A percentile compares a stretch with the other conserved stretches of the same genome.
phyloP scores from a whole-genome alignment of 805 yeast species.

The Pichia heedii region DNA sequence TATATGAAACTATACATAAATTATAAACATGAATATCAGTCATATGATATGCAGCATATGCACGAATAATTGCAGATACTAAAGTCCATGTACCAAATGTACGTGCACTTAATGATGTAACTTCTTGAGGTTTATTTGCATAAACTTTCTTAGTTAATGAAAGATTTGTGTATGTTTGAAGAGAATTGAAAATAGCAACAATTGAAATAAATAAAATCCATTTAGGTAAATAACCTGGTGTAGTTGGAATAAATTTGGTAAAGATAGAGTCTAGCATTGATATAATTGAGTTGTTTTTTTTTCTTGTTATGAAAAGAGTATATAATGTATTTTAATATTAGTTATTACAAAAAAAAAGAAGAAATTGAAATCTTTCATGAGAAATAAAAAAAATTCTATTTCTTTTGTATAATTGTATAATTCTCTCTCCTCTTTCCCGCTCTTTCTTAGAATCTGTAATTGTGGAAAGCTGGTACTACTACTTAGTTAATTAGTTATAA shows the following conservation, averaged over 20 bases:
- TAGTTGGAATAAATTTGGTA: constrained; percentile 28
- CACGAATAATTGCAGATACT: constrained; percentile 72
- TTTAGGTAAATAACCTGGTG: constrained; percentile 59
- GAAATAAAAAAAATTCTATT: no score
- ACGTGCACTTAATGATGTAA: constrained; percentile 67
- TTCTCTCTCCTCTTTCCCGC: no score
- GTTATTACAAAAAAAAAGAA: no score
- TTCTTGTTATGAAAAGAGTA: no score
- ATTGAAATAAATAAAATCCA: constrained; percentile 75
- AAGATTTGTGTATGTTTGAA: constrained; percentile 70
- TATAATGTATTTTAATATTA: no score
- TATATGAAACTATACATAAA: constrained; percentile 69
- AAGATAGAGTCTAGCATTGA: constrained; percentile 11
- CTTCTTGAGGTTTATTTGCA: constrained; percentile 50
- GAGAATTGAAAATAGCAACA: constrained; percentile 87
- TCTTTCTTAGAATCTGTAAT: no score
- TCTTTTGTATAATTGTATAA: no score
- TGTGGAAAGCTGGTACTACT: no score
- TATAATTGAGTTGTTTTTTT: neutral
- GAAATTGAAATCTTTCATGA: no score
- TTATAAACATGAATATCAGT: constrained; percentile 64
- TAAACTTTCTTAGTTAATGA: constrained; percentile 75
- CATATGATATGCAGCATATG: constrained; percentile 77
- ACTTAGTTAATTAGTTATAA: no score
- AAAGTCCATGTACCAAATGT: constrained; percentile 99